Evolutionary conservation across 371 early-diverging fungal species (phyloP).

Genomic region (Mucor circinelloides): DNA sequence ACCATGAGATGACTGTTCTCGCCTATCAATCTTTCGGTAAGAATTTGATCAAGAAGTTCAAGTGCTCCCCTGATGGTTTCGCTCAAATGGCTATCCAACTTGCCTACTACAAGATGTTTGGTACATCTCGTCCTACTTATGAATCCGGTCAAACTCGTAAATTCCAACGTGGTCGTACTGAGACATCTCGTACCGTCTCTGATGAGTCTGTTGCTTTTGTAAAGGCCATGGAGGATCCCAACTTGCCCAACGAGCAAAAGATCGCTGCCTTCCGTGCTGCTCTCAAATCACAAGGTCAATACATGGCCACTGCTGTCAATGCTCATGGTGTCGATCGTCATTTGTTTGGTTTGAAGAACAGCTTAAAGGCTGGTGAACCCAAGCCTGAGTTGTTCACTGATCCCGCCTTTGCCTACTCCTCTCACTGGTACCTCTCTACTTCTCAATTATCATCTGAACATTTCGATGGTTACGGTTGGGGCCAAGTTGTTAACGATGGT

Average conservation of each 20-base stretch:
- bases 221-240: constrained; percentile 81
- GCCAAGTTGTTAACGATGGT: constrained; percentile 95
- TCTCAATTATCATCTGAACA: constrained; percentile 90
- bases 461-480: constrained; percentile 95
- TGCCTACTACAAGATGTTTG: constrained; percentile 91
- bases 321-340: constrained; percentile 93
- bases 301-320: constrained; percentile 83
- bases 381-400: constrained; percentile 86
- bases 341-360: constrained; percentile 69
- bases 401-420: constrained; percentile 78
- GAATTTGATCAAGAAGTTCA: constrained; percentile 87
- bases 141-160: constrained; percentile 91
- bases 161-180: constrained; percentile 95
- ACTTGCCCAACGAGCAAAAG: constrained; percentile 56
- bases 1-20: constrained; percentile 83
- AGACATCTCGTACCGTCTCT: constrained; percentile 87
- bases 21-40: constrained; percentile 90
- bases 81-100: constrained; percentile 96
- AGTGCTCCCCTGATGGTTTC: constrained; percentile 90
- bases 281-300: constrained; percentile 72
- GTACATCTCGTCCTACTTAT: constrained; percentile 81
- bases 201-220: constrained; percentile 83
- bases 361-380: constrained; percentile 68
- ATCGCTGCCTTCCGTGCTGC: constrained; percentile 74
- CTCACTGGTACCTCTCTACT: constrained; percentile 93